Base-by-base conservation (phyloP, 2,329 filamentous ascomycete genomes). In the Trichocomaceae sp. region DNA sequence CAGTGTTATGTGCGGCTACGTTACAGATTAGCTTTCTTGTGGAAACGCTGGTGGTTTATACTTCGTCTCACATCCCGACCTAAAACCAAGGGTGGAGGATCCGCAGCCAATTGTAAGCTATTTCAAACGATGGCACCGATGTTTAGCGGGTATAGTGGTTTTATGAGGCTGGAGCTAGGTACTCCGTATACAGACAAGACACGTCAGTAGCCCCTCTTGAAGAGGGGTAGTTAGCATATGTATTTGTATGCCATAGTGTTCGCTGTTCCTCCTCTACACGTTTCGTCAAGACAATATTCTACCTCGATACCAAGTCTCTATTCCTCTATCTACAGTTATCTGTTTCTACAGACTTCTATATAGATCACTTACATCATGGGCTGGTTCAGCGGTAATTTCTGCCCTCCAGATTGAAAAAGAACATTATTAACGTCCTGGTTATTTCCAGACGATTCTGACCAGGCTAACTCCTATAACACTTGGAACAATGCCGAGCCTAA, bases 401-500 rank as follows among this genome's bases (percentile, higher is more conserved):
- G 64, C 72, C 76, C 54, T 70, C 70, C 57, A 69, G 75, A 56
- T 57, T 62, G 20, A 58, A 46, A 13, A 29, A n/a, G 17, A 7
- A 7, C 20, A 19, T 10, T 15, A 42, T 12, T 50, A 7, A 55
- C 12, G 19, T 23, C 8, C 19, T 49, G 15, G 35, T 12, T n/a
- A 19, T 22, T 20, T 44, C 7, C 47, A 52, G 52, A 54, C 29
- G 49, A 55, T 39, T 53, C 49, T 44, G 12, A 15, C 8, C n/a
- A 45, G 23, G n/a, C 33, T 10, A 8, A 47, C 20, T 26, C 12
- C 41, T 59, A 74, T 50, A 67, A 74, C 20, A 33, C 15, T 29
- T 59, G 74, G 50, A 67, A 74, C 58, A 15, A 47, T 15, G 44
- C 45, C 41, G 20, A 51, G 13, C 54, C 62, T 6, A 3, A 8